Evolutionary conservation across 768 basidiomycete genomes (phyloP).

Genomic region (Hortiboletus flavorubellus): DNA sequence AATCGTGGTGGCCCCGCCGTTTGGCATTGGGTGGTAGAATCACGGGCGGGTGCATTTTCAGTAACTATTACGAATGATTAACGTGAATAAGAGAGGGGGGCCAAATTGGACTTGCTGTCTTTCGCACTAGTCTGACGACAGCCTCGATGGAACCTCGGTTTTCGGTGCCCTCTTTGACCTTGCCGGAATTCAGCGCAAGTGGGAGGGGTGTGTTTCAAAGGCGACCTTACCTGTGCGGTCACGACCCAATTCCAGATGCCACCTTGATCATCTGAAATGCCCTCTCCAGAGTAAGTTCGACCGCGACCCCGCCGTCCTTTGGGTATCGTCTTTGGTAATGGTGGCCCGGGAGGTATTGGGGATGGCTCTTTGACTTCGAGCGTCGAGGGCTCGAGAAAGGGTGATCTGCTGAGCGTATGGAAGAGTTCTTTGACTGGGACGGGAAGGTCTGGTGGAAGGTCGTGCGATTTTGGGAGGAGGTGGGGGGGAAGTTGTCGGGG

Average conservation of each 20-base stretch:
- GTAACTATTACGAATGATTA: conserved; percentile 43
- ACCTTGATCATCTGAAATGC: conserved; percentile 45
- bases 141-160: conserved; percentile 74
- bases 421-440: conserved; percentile 53
- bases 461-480: conserved; percentile 26
- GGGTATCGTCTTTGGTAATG: conserved; percentile 52
- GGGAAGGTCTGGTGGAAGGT: conserved; percentile 52
- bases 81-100: not conserved
- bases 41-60: conserved; percentile 55
- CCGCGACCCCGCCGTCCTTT: conserved; percentile 66
- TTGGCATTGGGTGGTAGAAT: conserved; percentile 61
- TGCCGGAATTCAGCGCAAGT: not conserved
- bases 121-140: conserved; percentile 65
- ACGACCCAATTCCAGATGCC: conserved; percentile 79
- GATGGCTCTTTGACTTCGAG: conserved; percentile 55
- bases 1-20: conserved; percentile 60
- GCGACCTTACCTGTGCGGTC: conserved; percentile 56
- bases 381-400: conserved; percentile 61
- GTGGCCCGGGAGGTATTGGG: conserved; percentile 51
- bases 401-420: conserved; percentile 53
- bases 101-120: conserved; percentile 49
- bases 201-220: too few species aligned
- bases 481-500: conserved; percentile 23
- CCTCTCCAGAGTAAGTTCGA: conserved; percentile 64
- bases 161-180: conserved; percentile 87